These are phyloP conservation scores for Prunus mongolica DNA, from an alignment of 306 rosid genomes.

Conservation along the genomic window DNA sequence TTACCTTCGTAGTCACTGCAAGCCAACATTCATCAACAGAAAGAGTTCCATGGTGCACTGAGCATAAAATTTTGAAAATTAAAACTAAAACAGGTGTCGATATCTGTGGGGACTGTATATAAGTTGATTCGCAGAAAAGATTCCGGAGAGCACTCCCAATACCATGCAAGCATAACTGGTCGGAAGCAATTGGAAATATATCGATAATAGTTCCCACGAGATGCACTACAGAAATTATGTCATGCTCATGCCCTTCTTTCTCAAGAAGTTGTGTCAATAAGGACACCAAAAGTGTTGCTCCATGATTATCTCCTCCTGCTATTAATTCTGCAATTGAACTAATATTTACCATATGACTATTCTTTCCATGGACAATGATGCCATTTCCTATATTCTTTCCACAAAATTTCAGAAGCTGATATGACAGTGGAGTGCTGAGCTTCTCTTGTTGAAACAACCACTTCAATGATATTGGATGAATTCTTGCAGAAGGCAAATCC, in stretches of 20 bases:
- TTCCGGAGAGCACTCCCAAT: constrained; percentile 52
- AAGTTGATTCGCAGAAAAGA: constrained; percentile 31
- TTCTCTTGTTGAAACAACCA: constrained; percentile 94
- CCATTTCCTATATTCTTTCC: constrained; percentile 40
- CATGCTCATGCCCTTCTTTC: constrained; percentile 56
- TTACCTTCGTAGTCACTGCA: constrained; percentile 68
- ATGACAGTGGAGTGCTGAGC: constrained; percentile 42
- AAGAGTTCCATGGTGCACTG: constrained; percentile 54
- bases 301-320: constrained; percentile 62
- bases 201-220: constrained; percentile 45
- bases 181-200: constrained; percentile 55
- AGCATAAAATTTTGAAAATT: constrained; percentile 51
- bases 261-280: constrained; percentile 56
- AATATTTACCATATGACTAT: constrained; percentile 40
- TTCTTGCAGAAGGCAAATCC: constrained; percentile 66
- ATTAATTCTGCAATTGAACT: constrained; percentile 66
- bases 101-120: constrained; percentile 38
- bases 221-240: constrained; percentile 43
- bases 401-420: constrained; percentile 73
- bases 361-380: constrained; percentile 29
- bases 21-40: constrained; percentile 63
- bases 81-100: constrained; percentile 41
- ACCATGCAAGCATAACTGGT: constrained; percentile 54
- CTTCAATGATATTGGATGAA: constrained; percentile 65
- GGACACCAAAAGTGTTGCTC: constrained; percentile 59